Evolutionary conservation across 345 rosid species (phyloP), one percentile per base, ranked within the genome.

Genomic region (Gossypium raimondii): DNA sequence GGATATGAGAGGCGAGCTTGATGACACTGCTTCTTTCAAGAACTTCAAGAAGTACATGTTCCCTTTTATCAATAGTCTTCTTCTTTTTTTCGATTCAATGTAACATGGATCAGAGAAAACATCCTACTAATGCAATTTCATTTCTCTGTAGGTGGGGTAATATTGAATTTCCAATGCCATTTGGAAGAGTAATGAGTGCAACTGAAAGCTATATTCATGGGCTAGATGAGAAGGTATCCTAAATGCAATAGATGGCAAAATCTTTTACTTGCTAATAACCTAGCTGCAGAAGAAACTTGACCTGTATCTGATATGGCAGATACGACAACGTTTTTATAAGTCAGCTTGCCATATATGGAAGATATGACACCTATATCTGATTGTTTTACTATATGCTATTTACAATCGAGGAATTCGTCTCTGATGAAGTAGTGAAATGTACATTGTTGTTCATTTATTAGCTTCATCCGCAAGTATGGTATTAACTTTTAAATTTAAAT

Each of bases 1-100:
- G 86, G 99, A 95, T 80, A 93, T 93, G 97, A 91, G 99, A 83
- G 97, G 99, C 75, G 98, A 95, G 84, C 93, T 95, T 68, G 97
- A 95, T 72, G 98, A 93, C 82, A 95, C 98, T 72, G 98, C 99
- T 78, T 85, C 97, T 81, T 91, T 91, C 87, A 95, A 95, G 86
- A 95, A 93, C 91, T 95, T 95, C 83, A 91, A 91, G 83, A 95
- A 90, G 98, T 93, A 87, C 7, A 34, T 70, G 68, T 78, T 45
- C 44, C 73, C 2, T 66, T 77, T 75, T 55, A 70, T 60, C 60
- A 14, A 13, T 51, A 29, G 16, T 57, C 17, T 63, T 47, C 25
- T 20, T 24, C 6, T 24, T 72, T 58, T 56, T 9, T 25, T 41
- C 57, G 18, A 41, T 34, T 17, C 48, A 41, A 11, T 45, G 68